These are phyloP conservation scores for Collybia nuda DNA, from an alignment of 768 basidiomycete genomes.

Conservation along the genomic window DNA sequence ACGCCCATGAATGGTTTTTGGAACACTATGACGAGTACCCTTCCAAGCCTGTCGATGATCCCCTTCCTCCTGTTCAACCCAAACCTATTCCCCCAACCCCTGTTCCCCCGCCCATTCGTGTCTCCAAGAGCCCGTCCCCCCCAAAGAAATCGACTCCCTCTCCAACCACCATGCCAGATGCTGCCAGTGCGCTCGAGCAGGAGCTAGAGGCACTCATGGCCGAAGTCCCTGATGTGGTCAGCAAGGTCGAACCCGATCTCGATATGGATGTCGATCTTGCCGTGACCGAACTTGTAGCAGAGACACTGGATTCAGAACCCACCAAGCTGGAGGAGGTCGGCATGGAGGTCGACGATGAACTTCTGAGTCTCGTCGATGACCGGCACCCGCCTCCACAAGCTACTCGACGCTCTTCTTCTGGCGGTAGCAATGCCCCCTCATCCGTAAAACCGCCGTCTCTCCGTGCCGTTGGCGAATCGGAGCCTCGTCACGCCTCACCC, in stretches of 20 bases:
- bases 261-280: conserved; percentile 46
- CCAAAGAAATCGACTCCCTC: conserved; percentile 15
- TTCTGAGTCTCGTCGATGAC: conserved; percentile 70
- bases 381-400: conserved; percentile 17
- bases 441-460: conserved; percentile 5
- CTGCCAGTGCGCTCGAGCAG: conserved; percentile 40
- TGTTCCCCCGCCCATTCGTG: conserved; percentile 5
- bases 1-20: conserved; percentile 62
- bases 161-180: conserved; percentile 27
- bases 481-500: conserved; percentile 11
- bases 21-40: conserved; percentile 48
- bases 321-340: conserved; percentile 22
- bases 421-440: conserved; percentile 2
- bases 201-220: conserved; percentile 34
- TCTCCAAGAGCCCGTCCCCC: conserved; percentile 6
- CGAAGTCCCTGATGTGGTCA: conserved; percentile 18
- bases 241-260: conserved; percentile 29
- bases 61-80: conserved; percentile 23
- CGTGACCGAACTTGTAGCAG: conserved; percentile 42
- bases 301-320: conserved; percentile 30
- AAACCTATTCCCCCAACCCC: conserved; percentile 17
- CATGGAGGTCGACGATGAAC: conserved; percentile 53
- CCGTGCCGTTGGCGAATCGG: not conserved
- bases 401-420: conserved; percentile 9
- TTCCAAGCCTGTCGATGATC: conserved; percentile 18